A percentile compares a stretch with the other conserved stretches of the same genome.
phyloP scores from a whole-genome alignment of 305 asterid genomes.

The Fraxinus sp. region DNA sequence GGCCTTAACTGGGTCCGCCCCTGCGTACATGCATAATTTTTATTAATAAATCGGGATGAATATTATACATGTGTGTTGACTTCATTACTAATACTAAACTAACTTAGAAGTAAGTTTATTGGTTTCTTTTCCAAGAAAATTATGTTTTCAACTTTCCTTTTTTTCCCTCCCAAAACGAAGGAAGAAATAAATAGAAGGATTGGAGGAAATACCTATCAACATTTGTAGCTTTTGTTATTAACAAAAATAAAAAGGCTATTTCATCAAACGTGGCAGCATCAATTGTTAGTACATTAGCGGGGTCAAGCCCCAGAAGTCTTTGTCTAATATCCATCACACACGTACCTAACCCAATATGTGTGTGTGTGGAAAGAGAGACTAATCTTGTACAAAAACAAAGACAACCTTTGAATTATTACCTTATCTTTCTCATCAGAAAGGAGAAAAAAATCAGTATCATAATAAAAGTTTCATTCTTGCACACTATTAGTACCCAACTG shows the following conservation, averaged over 20 bases:
- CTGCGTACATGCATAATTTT: neutral
- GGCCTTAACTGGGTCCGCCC: too few species aligned
- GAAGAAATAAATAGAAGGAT: neutral
- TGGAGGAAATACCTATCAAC: neutral
- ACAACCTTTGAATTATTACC: constrained; percentile 28
- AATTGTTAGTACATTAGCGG: neutral
- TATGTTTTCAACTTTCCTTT: neutral
- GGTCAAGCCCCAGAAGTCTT: constrained; percentile 3
- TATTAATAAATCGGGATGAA: neutral
- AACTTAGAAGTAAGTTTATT: neutral
- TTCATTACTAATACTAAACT: neutral
- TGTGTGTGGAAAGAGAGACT: neutral
- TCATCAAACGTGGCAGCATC: constrained; percentile 19
- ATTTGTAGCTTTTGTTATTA: neutral
- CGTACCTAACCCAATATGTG: constrained; percentile 16
- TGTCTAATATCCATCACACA: neutral
- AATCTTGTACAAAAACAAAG: constrained; percentile 1
- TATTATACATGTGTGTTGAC: neutral
- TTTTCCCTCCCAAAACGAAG: neutral
- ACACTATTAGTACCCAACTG: constrained; percentile 31
- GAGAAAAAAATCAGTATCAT: constrained; percentile 22
- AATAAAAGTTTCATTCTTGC: neutral
- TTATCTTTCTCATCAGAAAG: constrained; percentile 16
- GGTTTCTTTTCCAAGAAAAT: neutral
- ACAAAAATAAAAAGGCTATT: neutral